Evolutionary conservation across 306 rosid genomes (phyloP).

Genomic region (Vigna nakashimae): DNA sequence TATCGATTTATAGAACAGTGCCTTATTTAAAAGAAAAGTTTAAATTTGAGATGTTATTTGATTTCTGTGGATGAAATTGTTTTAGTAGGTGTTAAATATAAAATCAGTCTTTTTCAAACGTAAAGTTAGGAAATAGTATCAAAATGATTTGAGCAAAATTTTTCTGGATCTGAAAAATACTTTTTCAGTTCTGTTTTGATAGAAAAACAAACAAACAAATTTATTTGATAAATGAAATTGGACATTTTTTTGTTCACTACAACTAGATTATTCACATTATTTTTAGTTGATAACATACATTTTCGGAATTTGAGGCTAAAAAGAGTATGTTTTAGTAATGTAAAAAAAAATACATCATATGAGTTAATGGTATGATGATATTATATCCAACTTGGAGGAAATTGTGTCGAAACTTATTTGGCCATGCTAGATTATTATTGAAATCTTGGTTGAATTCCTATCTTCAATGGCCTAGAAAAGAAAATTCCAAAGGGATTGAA

Average conservation of each 20-base stretch:
- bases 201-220: neutral
- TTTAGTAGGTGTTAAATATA: conserved; percentile 8
- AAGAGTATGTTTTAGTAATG: neutral
- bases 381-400: conserved; percentile 22
- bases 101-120: neutral
- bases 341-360: neutral
- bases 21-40: neutral
- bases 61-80: conserved; percentile 14
- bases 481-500: conserved; percentile 12
- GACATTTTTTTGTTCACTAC: neutral
- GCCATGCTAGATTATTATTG: conserved; percentile 4
- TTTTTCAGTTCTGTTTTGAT: neutral
- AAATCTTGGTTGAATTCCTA: conserved; percentile 20
- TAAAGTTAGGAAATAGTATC: neutral
- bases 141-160: conserved; percentile 23
- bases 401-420: conserved; percentile 6
- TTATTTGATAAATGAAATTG: conserved; percentile 7
- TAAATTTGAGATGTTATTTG: conserved; percentile 14
- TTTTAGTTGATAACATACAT: neutral
- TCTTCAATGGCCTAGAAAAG: conserved; percentile 14
- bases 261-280: conserved; percentile 2
- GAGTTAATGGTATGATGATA: conserved; percentile 15
- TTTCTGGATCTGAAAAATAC: conserved; percentile 15
- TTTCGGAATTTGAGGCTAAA: neutral
- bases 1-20: too few species aligned